Evolutionary conservation across 768 basidiomycete genomes (phyloP).

Genomic region (Lentinula edodes): DNA sequence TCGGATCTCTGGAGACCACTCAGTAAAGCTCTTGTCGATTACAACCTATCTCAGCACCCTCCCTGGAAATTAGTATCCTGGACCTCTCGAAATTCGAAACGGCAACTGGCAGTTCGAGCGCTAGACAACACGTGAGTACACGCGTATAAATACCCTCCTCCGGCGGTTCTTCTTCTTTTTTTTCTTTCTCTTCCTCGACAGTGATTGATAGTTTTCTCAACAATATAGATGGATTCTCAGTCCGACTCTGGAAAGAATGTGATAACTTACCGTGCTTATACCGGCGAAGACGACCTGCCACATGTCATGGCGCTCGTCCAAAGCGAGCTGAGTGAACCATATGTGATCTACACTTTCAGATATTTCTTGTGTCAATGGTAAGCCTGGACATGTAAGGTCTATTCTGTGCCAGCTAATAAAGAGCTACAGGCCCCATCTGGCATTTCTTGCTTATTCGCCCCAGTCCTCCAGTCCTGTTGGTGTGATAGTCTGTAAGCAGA

Average conservation of each 20-base stretch:
- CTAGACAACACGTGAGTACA: too few relatives aligned
- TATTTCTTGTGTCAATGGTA: conserved; percentile 97
- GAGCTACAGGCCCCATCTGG: conserved; percentile 76
- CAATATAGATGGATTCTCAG: background rate
- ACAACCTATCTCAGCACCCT: too few relatives aligned
- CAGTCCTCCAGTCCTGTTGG: conserved; percentile 62
- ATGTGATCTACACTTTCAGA: conserved; percentile 93
- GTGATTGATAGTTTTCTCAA: too few relatives aligned
- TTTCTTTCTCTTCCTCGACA: too few relatives aligned
- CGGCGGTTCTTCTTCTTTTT: too few relatives aligned
- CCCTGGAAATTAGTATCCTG: too few relatives aligned
- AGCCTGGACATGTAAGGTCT: conserved; percentile 22
- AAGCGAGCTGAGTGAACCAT: conserved; percentile 92
- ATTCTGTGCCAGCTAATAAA: conserved; percentile 27
- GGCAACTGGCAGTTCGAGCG: background rate
- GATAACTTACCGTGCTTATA: conserved; percentile 67
- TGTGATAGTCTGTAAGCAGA: conserved; percentile 96
- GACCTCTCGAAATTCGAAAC: too few relatives aligned
- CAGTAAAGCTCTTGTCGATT: too few relatives aligned
- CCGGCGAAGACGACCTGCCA: conserved; percentile 72
- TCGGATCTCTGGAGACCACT: too few relatives aligned
- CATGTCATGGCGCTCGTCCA: conserved; percentile 86
- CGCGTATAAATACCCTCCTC: too few relatives aligned
- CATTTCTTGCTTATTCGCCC: conserved; percentile 53
- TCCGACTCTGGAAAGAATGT: conserved; percentile 12